Percentiles rank a stretch among this genome's conserved stretches.
Evolutionary conservation across 208 protist species (phyloP).

Genomic region (Leishmania guyanensis): DNA sequence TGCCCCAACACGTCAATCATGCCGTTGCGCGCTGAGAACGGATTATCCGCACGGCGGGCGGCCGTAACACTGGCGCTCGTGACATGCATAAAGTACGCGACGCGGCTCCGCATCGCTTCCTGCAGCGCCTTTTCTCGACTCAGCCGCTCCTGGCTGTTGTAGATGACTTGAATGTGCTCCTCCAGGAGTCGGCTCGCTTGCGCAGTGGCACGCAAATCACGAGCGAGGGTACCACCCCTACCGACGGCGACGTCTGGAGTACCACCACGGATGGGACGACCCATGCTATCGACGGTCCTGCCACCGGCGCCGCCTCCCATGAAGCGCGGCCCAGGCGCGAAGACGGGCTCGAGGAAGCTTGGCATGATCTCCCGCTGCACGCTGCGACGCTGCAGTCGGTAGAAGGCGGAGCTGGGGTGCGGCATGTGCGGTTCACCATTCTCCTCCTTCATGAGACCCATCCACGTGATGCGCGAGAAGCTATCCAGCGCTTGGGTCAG

Average conservation of each 20-base stretch:
- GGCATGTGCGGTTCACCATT: constrained; percentile 62
- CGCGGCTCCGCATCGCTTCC: constrained; percentile 45
- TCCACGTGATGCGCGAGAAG: constrained; percentile 90
- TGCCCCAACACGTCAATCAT: constrained; percentile 74
- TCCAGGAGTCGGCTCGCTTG: constrained; percentile 56
- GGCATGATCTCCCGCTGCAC: constrained; percentile 84
- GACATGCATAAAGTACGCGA: constrained; percentile 74
- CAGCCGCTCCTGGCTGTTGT: constrained; percentile 71
- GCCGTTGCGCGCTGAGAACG: constrained; percentile 82
- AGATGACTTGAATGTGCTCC: constrained; percentile 79
- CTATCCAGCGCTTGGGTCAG: constrained; percentile 74
- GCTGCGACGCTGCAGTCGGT: constrained; percentile 63
- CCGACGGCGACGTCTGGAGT: not conserved
- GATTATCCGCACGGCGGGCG: constrained; percentile 86
- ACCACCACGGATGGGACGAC: constrained; percentile 5
- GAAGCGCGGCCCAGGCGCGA: constrained; percentile 39
- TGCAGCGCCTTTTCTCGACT: constrained; percentile 56
- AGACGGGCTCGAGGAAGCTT: constrained; percentile 78
- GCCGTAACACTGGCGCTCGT: constrained; percentile 77
- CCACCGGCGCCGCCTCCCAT: constrained; percentile 14
- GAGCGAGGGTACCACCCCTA: not conserved
- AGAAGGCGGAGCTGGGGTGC: constrained; percentile 54
- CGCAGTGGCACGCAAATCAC: constrained; percentile 8
- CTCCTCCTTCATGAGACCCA: constrained; percentile 82
- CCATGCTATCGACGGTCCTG: constrained; percentile 6